Evolutionary conservation across 176 grass and related monocot genomes (phyloP).

Genomic region (Areca catechu): DNA sequence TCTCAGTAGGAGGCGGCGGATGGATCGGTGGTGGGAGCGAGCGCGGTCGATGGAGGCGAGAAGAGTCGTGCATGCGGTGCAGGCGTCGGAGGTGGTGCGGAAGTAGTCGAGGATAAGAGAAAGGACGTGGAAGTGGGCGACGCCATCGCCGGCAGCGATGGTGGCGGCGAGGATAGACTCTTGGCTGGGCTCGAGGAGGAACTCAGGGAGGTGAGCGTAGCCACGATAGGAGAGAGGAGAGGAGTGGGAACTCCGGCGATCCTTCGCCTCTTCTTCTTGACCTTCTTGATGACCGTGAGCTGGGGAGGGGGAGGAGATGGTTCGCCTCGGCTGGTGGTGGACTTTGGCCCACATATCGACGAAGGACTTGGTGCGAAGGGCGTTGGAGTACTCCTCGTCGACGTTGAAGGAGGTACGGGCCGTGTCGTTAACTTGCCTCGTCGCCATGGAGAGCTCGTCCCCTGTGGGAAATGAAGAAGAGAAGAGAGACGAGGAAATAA

Average conservation of each 20-base stretch:
- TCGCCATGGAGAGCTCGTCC: too few species aligned
- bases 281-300: neutral
- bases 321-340: constrained; percentile 24
- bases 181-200: constrained; percentile 51
- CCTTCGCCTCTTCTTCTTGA: neutral
- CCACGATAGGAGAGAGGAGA: constrained; percentile 29
- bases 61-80: constrained; percentile 46
- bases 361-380: constrained; percentile 70
- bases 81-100: constrained; percentile 47
- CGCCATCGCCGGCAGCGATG: neutral
- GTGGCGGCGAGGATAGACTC: constrained; percentile 18
- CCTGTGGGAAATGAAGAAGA: too few species aligned
- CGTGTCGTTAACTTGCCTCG: too few species aligned
- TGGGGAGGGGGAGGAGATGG: constrained; percentile 9
- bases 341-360: constrained; percentile 67
- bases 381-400: constrained; percentile 75
- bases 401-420: constrained; percentile 18
- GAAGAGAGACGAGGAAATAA: too few species aligned
- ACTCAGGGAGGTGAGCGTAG: constrained; percentile 19
- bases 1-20: constrained; percentile 35
- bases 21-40: constrained; percentile 34
- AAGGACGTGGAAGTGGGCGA: neutral
- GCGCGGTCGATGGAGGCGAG: constrained; percentile 38
- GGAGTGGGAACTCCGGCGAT: neutral
- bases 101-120: constrained; percentile 60